These are phyloP conservation scores for Russula brevipes DNA, from an alignment of 768 basidiomycete genomes.

Conservation along the genomic window DNA sequence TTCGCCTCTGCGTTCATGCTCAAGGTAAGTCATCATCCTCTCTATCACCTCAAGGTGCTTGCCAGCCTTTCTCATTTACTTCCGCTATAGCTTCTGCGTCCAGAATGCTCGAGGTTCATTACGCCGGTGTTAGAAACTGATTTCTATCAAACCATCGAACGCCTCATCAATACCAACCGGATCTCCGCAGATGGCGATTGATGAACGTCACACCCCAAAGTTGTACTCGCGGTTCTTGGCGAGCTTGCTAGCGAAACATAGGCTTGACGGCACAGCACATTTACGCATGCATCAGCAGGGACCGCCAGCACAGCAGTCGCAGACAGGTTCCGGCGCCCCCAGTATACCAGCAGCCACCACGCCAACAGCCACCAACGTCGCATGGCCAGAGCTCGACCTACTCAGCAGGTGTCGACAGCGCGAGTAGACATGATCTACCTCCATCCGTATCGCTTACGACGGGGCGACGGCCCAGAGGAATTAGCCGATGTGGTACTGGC, in stretches of 20 bases:
- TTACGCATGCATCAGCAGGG: slow-evolving; percentile 16
- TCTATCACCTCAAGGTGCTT: background rate
- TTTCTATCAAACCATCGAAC: slow-evolving; percentile 59
- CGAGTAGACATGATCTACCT: background rate
- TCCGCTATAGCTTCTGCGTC: slow-evolving; percentile 63
- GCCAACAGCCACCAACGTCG: background rate
- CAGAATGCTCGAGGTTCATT: slow-evolving; percentile 61
- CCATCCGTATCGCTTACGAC: background rate
- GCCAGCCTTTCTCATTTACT: background rate
- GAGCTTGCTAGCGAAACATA: slow-evolving; percentile 55
- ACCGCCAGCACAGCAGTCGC: slow-evolving; percentile 21
- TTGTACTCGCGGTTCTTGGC: slow-evolving; percentile 76
- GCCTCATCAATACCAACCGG: slow-evolving; percentile 62
- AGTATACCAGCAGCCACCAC: slow-evolving; percentile 1
- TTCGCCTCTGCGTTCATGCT: slow-evolving; percentile 74
- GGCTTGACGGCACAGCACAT: slow-evolving; percentile 24
- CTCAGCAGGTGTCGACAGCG: background rate
- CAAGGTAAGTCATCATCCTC: slow-evolving; percentile 45
- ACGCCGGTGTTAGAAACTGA: slow-evolving; percentile 52
- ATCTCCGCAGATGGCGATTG: slow-evolving; percentile 66
- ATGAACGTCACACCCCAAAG: slow-evolving; percentile 76
- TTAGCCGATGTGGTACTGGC: background rate
- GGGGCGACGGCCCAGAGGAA: too few species aligned
- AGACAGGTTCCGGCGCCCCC: background rate
- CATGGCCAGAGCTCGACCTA: background rate